Conservation (phyloP, 2,329 filamentous ascomycete species). For the Neofusicoccum sp. region DNA sequence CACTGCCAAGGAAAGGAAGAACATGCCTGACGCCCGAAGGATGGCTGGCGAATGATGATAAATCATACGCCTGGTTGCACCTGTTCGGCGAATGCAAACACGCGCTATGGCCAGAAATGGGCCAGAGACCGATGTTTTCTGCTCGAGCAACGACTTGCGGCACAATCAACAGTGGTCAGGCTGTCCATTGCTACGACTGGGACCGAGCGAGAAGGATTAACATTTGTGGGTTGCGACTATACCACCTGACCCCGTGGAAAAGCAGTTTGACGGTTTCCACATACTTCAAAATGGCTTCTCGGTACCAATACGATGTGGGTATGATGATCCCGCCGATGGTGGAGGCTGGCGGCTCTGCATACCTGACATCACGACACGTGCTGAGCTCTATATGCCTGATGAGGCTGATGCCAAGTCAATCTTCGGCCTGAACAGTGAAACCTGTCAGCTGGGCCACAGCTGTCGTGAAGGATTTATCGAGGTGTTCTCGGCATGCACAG, state of each 20-base stretch:
- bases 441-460: not conserved
- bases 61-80: not conserved
- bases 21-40: constrained; percentile 42
- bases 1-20: constrained; percentile 75
- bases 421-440: not conserved
- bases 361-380: not conserved
- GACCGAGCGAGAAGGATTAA: too few relatives aligned
- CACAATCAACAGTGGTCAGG: not conserved
- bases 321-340: not conserved
- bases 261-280: not conserved
- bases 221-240: too few relatives aligned
- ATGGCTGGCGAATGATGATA: not conserved
- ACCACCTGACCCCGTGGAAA: not conserved
- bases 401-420: not conserved
- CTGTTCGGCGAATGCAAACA: not conserved
- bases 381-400: not conserved
- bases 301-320: too few relatives aligned
- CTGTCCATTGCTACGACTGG: too few relatives aligned
- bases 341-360: not conserved
- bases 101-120: not conserved
- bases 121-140: not conserved
- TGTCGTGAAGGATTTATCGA: not conserved
- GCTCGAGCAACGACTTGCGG: not conserved
- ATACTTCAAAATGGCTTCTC: too few relatives aligned
- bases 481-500: not conserved